Conservation (phyloP, 345 rosid species). For the Eutrema japonicum region DNA sequence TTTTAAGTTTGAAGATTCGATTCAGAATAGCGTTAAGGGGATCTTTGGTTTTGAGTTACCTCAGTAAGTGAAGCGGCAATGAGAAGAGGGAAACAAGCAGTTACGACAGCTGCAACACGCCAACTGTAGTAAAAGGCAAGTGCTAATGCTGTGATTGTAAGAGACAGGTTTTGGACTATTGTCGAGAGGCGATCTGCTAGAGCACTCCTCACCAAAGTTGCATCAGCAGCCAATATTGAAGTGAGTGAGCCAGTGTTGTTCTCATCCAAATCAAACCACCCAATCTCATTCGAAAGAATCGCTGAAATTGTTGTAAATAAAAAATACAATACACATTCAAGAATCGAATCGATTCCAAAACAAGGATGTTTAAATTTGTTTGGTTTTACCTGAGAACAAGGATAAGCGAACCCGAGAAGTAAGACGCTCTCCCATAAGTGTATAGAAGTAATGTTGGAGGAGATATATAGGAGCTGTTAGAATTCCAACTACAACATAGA, state of each 20-base stretch:
- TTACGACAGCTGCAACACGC: slow-evolving; percentile 79
- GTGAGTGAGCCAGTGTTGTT: slow-evolving; percentile 70
- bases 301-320: slow-evolving; percentile 55
- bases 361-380: neutral
- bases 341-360: neutral
- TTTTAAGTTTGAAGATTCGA: neutral
- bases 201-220: slow-evolving; percentile 74
- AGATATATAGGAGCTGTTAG: slow-evolving; percentile 65
- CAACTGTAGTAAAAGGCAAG: slow-evolving; percentile 71
- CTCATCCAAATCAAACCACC: slow-evolving; percentile 88
- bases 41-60: slow-evolving; percentile 42
- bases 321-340: neutral
- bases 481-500: slow-evolving; percentile 57
- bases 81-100: slow-evolving; percentile 78
- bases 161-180: slow-evolving; percentile 76
- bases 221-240: slow-evolving; percentile 77
- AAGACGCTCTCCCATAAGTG: slow-evolving; percentile 83
- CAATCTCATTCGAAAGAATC: slow-evolving; percentile 78
- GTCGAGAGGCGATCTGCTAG: slow-evolving; percentile 85
- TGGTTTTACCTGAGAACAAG: slow-evolving; percentile 69
- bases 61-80: slow-evolving; percentile 76
- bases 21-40: neutral
- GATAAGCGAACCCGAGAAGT: slow-evolving; percentile 73
- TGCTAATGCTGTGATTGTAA: slow-evolving; percentile 70
- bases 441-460: slow-evolving; percentile 77